Base-by-base conservation (phyloP, 306 rosid species). In the Phaseolus lunatus region DNA sequence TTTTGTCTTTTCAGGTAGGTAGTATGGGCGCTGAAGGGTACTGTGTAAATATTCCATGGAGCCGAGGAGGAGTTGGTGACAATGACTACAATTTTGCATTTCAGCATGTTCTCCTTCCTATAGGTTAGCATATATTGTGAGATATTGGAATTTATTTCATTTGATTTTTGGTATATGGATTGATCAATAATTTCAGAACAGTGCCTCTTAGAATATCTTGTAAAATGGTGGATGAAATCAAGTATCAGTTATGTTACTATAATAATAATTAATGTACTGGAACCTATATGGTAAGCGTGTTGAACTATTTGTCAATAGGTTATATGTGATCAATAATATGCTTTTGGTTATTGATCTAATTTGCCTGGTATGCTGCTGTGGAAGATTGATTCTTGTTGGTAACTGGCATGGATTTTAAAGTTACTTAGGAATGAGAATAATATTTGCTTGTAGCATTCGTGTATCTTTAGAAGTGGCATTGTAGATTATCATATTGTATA, bases 21-120 rank as follows among this genome's bases (percentile, higher is more conserved):
- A 79, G 88, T 16, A 88, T 83, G 93, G 97, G 97, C 27, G 99
- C 97, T 75, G 97, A 95, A 89, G 99, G 99, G 70, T 87, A 80
- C 80, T 95, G 97, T 85, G 97, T 95, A 69, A 95, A 95, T 86
- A 88, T 95, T 81, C 99, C 99, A 23, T 92, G 99, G 97, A 92
- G 92, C 61, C 82, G 87, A 69, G 88, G 90, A 43, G 97, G 97
- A 82, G 94, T 95, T 67, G 97, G 97, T 29, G 97, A 95, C 75
- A 95, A 88, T 65, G 99, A 95, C 78, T 95, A 95, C 82, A 65
- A 81, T 79, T 95, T 92, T 81, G 96, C 99, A 76, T 92, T 95
- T 89, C 92, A 86, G 85, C 87, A 90, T 53, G 86, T 92, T 75
- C 96, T 95, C 78, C 97, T 92, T 83, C 97, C 97, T 52, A 90